phyloP scores from a whole-genome alignment of 2,329 filamentous ascomycete species.

The Ophiobolus disseminans region DNA sequence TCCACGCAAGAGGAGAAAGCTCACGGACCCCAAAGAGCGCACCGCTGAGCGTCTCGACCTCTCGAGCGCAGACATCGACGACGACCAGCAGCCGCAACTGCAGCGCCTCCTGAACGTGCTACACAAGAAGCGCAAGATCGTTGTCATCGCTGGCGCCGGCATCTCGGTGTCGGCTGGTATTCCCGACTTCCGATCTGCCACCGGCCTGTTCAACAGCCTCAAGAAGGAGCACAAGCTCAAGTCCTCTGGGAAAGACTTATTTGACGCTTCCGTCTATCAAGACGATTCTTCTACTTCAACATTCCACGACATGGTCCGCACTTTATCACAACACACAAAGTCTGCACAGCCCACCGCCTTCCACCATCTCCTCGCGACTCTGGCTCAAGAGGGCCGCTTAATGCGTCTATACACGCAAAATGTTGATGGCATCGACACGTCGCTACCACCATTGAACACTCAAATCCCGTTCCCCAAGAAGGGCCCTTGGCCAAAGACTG shows the following conservation, averaged over 20 bases:
- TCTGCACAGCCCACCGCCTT: constrained; percentile 84
- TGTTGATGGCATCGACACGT: constrained; percentile 92
- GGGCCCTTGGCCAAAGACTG: constrained; percentile 89
- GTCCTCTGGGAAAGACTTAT: constrained; percentile 91
- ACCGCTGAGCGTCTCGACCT: constrained; percentile 86
- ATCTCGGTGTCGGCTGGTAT: constrained; percentile 98
- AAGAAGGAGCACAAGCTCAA: constrained; percentile 89
- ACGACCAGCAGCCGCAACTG: constrained; percentile 67
- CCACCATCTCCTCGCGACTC: constrained; percentile 89
- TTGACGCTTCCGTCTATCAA: constrained; percentile 97
- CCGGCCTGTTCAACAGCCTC: constrained; percentile 85
- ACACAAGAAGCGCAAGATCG: constrained; percentile 92
- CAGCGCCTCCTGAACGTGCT: constrained; percentile 76
- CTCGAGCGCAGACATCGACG: constrained; percentile 57
- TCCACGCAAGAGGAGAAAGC: constrained; percentile 77
- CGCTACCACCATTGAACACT: constrained; percentile 79
- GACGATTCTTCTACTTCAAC: constrained; percentile 86
- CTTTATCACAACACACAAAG: constrained; percentile 79
- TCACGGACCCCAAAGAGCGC: constrained; percentile 65
- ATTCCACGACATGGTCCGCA: constrained; percentile 96
- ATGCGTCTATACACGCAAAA: constrained; percentile 95
- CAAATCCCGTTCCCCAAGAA: constrained; percentile 81
- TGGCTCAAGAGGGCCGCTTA: constrained; percentile 85
- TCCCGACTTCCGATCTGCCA: constrained; percentile 92
- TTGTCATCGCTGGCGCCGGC: constrained; percentile 93